Evolutionary conservation across 129 eudicot genomes (phyloP).

Genomic region (Chrysanthemum makinoi): DNA sequence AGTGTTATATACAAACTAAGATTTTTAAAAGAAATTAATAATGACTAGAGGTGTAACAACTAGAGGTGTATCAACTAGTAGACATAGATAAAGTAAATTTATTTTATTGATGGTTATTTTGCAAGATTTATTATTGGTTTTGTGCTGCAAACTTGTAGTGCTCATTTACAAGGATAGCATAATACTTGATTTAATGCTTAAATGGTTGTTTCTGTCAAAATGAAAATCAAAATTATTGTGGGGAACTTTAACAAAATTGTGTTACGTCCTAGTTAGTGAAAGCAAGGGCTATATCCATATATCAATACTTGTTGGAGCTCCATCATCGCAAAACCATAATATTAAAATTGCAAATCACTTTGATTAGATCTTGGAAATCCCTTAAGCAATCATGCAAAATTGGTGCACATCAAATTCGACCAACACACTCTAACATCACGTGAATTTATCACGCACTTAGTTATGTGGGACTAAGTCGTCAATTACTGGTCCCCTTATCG

Average conservation of each 20-base stretch:
- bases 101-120: neutral
- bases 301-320: slow-evolving; percentile 27
- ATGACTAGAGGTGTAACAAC: too few species aligned
- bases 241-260: slow-evolving; percentile 23
- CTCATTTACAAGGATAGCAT: slow-evolving; percentile 39
- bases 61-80: too few species aligned
- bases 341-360: slow-evolving; percentile 17
- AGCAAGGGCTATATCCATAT: slow-evolving; percentile 19
- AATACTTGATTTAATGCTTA: slow-evolving; percentile 18
- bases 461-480: slow-evolving; percentile 8
- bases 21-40: too few species aligned
- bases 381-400: slow-evolving; percentile 1
- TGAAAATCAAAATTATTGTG: slow-evolving; percentile 23
- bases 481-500: neutral
- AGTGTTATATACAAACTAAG: too few species aligned
- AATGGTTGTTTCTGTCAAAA: slow-evolving; percentile 24
- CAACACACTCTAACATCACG: neutral
- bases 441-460: slow-evolving; percentile 9
- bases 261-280: slow-evolving; percentile 33
- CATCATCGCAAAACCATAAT: slow-evolving; percentile 29
- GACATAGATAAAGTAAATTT: neutral
- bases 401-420: neutral
- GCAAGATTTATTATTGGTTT: slow-evolving; percentile 5
- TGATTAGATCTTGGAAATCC: slow-evolving; percentile 13
- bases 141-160: slow-evolving; percentile 21